phyloP scores from a whole-genome alignment of 2,329 filamentous ascomycete genomes.

The Blastomyces silverae region DNA sequence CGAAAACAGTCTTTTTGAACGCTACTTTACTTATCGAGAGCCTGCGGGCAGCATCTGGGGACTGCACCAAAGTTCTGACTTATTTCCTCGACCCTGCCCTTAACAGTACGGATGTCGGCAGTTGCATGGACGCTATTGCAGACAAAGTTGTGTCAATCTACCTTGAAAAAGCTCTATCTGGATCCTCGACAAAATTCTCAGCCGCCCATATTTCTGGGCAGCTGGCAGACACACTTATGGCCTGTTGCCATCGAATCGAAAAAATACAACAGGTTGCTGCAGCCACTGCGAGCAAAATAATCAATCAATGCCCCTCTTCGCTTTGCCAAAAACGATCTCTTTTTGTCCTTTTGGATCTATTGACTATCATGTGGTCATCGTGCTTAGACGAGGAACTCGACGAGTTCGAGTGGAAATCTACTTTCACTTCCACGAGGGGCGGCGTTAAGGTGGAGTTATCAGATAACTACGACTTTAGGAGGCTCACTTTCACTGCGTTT shows the following conservation, averaged over 20 bases:
- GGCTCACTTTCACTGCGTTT: conserved; percentile 68
- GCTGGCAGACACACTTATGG: conserved; percentile 74
- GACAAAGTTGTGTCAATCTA: conserved; percentile 72
- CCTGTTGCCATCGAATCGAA: conserved; percentile 88
- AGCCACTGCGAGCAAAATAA: conserved; percentile 74
- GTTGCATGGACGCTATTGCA: conserved; percentile 57
- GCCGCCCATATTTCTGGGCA: conserved; percentile 85
- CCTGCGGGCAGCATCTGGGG: conserved; percentile 74
- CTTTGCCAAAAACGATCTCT: conserved; percentile 84
- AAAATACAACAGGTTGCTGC: conserved; percentile 84
- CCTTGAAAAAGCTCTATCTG: conserved; percentile 64
- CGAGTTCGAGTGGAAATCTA: conserved; percentile 78
- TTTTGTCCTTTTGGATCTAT: conserved; percentile 83
- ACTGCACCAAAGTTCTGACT: conserved; percentile 79
- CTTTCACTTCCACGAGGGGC: conserved; percentile 68
- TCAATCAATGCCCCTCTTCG: conserved; percentile 76
- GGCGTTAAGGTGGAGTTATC: conserved; percentile 83
- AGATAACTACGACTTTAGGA: conserved; percentile 79
- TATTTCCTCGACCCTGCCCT: conserved; percentile 95
- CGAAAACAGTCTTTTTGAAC: conserved; percentile 86
- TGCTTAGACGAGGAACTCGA: conserved; percentile 93
- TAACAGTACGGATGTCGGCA: conserved; percentile 53
- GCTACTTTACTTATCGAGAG: conserved; percentile 85
- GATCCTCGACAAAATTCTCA: conserved; percentile 70
- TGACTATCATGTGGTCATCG: conserved; percentile 91